Base-by-base conservation (phyloP, 2,329 filamentous ascomycete species). In the Colletotrichum orchidophilum region DNA sequence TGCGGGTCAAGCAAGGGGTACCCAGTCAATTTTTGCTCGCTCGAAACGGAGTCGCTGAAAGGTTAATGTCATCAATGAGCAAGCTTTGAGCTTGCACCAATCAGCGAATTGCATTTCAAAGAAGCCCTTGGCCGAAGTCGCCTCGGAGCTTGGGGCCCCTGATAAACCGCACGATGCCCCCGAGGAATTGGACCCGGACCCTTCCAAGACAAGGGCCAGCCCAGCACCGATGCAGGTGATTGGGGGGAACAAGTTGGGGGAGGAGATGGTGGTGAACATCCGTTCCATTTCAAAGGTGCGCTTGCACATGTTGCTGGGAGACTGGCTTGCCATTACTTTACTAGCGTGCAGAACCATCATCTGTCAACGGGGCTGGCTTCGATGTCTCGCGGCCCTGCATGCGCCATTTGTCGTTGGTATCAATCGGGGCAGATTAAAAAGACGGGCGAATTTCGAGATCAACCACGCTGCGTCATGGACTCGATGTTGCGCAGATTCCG, bases 51-150 rank as follows among this genome's bases (percentile, higher is more conserved):
- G 52, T 55, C 63, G 66, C 60, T 70, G 66, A 72, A 71, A 72
- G 66, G 66, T 66, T 65, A 73, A 74, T 74, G 73, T 71, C 73
- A 71, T 66, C 63, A 58, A 71, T 50, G 46, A 59, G 62, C 53
- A 63, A 74, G 71, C 73, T 73, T 63, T 52, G 31, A 68, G 73
- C 71, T 69, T 64, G 50, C 50, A 61, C 73, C 71, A 74, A 74
- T 73, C 73, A 74, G 13, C 63, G 58, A 42, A 42, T 57, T 63
- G 66, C n/a, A 73, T 73, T 74, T 74, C 71, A 73, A 74, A 73
- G 67, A 71, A 26, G 66, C 67, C 70, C 63, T 71, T 70, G 71
- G 73, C 71, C 71, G 71, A 73, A 73, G 71, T 73, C 73, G 73
- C 71, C 63, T 73, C 58, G 49, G 58, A 54, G 12, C 33, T 68